These are phyloP conservation scores for Vitrella brassicaformis DNA, from an alignment of 73 alveolate species.

Conservation along the genomic window DNA sequence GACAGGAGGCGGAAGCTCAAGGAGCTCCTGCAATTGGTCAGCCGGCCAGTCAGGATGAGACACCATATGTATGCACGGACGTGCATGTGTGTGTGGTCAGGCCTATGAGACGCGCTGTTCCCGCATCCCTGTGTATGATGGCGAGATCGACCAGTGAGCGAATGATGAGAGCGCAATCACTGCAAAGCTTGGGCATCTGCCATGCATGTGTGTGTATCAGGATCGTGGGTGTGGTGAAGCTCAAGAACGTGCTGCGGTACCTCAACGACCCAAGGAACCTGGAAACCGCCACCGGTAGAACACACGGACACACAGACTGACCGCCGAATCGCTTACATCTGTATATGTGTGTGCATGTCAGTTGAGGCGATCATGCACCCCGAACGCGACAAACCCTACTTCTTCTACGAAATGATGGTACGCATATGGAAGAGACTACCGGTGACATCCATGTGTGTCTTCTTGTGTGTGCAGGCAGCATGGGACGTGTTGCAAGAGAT, in stretches of 20 bases:
- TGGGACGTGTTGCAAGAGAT: conserved; percentile 1
- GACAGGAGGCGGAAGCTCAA: not conserved
- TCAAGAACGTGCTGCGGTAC: not conserved
- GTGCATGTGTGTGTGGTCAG: not conserved
- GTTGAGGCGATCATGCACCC: not conserved
- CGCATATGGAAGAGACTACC: no score
- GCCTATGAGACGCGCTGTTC: not conserved
- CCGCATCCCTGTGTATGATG: not conserved
- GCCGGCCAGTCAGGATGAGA: not conserved
- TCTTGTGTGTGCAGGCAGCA: not conserved
- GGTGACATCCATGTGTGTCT: not conserved
- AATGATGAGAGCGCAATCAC: not conserved
- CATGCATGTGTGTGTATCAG: no score
- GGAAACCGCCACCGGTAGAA: not conserved
- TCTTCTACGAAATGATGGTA: not conserved
- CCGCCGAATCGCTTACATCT: not conserved
- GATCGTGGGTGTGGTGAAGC: not conserved
- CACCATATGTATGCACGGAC: not conserved
- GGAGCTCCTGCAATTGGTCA: not conserved
- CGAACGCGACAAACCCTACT: not conserved
- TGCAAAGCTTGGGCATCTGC: no score
- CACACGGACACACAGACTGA: not conserved
- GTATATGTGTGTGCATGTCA: not conserved
- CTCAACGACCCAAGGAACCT: not conserved
- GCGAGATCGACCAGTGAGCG: not conserved